Base-by-base conservation (phyloP, 176 grass and related monocot genomes). In the Ampelocalamus luodianensis region DNA sequence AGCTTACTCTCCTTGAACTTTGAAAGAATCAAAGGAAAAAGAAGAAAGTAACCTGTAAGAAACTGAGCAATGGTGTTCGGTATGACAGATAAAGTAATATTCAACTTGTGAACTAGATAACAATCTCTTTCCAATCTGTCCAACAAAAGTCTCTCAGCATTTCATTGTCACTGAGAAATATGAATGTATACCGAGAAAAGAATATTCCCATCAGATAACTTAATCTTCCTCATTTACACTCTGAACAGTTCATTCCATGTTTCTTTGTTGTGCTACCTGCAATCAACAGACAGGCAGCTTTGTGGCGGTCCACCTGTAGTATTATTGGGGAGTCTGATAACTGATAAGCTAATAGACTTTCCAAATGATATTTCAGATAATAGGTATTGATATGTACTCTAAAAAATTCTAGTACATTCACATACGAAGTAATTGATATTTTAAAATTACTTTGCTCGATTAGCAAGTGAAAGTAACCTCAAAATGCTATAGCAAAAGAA, bases 51-150 rank as follows among this genome's bases (percentile, higher is more conserved):
- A 61, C 10, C 7, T 64, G 43, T 59, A 78, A 72, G 53, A 14
- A 85, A 10, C 63, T 81, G 44, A 32, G 15, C 17, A 69, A 40
- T 14, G 27, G 34, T 72, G 55, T 82, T 54, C 26, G 18, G 12
- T 77, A 68, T n/a, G 71, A 54, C 8, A 62, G 10, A 24, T 23
- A 53, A 77, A 46, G 13, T 24, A 15, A n/a, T 77, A 51, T 64
- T 37, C 53, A 72, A 86, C 12, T 50, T 51, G 55, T 10, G 32
- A 68, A 85, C 14, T 5, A 1, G 45, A 82, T 65, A 59, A 59
- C 29, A 34, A 34, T 34, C 34, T 44, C 42, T 50, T 56, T 79
- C 11, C 34, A n/a, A 39, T 51, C 73, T 89, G 42, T 81, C 69
- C 54, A 61, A 65, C 62, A 62, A 34, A 74, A 34, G 5, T 20